Base-by-base conservation (phyloP, 169 alveolate genomes). In the Plasmodium knowlesi region DNA sequence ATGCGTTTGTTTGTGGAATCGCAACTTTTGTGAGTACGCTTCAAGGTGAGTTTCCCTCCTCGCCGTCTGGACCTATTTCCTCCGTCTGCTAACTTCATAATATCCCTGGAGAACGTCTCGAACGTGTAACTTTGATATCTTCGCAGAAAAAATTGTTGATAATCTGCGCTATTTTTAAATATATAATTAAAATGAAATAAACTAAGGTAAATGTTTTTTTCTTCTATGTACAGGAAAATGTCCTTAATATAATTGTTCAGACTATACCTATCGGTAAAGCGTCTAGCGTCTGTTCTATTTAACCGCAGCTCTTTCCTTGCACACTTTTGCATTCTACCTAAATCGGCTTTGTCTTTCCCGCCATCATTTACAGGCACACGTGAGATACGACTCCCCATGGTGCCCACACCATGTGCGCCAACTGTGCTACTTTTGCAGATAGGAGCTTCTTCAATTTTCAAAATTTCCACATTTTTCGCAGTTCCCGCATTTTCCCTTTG, bases 191-290 rank as follows among this genome's bases (percentile, higher is more conserved):
- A 53, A 74, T 74, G 81, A 76, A 86, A 86, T 57, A 86, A 76
- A 70, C 92, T 84, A 9, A 86, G 70, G 32, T 86, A 86, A 22
- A 46, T 86, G 81, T 86, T 73, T 71, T 50, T 86, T 74, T 86
- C 86, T 86, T 86, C 93, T 74, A 86, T 86, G 70, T 86, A 86
- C 28, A 86, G 57, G 70, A 86, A 86, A 86, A 86, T 86, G 50
- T 86, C 88, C 25, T 54, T 54, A 74, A 86, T 86, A 53, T 76
- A 57, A 34, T 76, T 85, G 70, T 85, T 85, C 30, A 85, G 12
- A 67, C 81, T 85, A 32, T 73, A 30, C n/a, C 46, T 76, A 74
- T 76, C 78, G 32, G 78, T 71, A 71, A 70, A 84, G 28, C 30
- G 32, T 74, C 25, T 25, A 19, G 25, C 25, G 10, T 32, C 19